Evolutionary conservation across 1,139 yeast genomes (phyloP), one percentile per base, ranked within the genome.

Genomic region (Tardiomyces blankii): DNA sequence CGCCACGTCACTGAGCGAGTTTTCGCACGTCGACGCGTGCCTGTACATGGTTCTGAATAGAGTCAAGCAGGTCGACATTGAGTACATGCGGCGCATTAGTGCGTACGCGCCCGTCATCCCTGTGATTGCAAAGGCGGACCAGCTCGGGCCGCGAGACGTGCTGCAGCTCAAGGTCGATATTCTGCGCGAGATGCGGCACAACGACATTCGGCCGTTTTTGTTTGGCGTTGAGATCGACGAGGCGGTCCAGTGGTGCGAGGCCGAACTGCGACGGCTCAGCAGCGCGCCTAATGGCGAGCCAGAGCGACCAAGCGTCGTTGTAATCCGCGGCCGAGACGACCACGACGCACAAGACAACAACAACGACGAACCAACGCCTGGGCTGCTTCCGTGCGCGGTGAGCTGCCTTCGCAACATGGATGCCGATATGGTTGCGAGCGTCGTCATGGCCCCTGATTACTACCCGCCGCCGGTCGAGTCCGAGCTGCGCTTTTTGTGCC

Each of bases 21-120:
- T 58, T 38, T 47, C 58, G 6, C 57, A 59, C 40, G 62, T 54
- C n/a, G 64, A 61, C 42, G 64, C 51, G 1, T 60, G 64, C 42
- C 49, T 61, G 16, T 61, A 60, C 42, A 43, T 59, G 42, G 48
- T 61, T 8, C 43, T 49, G 14, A 50, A 48, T 39, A 44, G 49
- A 4, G 44, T 60, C 16, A 53, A 47, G 41, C 50, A 51, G 11
- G 48, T 48, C 14, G 64, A 61, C 42, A 38, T 61, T 18, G 58
- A 56, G n/a, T 54, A 51, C 43, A 57, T 61, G 49, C 40, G 50
- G 27, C 43, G 52, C 21, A 42, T 61, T 16, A 48, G 54, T 16
- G 46, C 49, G 18, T 58, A 48, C 43, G 50, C 52, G 30, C 63
- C 64, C 2, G 57, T 61, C 7, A 50, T 61, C n/a, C 65, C 65